Evolutionary conservation across 805 yeast species (phyloP).

Genomic region (Kazachstania bromeliacearum): DNA sequence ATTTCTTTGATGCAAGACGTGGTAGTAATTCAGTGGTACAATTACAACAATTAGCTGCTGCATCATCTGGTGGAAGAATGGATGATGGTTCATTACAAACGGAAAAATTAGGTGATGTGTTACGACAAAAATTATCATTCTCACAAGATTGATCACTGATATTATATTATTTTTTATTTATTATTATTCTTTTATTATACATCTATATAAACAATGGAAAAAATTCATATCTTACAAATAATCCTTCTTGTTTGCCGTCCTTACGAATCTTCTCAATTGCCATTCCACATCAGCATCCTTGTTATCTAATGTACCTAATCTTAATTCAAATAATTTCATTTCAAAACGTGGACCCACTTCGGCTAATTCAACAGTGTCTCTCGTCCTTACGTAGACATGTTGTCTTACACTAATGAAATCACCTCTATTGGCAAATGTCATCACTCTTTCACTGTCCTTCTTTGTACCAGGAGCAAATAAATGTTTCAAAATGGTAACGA

Average conservation of each 20-base stretch:
- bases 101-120: slow-evolving; percentile 19
- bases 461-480: slow-evolving; percentile 96
- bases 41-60: slow-evolving; percentile 1
- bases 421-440: slow-evolving; percentile 80
- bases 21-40: slow-evolving; percentile 1
- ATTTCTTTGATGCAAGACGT: slow-evolving; percentile 1
- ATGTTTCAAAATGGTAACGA: slow-evolving; percentile 72
- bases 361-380: slow-evolving; percentile 81
- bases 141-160: too few species aligned
- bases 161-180: too few species aligned
- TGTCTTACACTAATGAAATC: slow-evolving; percentile 93
- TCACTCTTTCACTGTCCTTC: slow-evolving; percentile 80
- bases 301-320: slow-evolving; percentile 85
- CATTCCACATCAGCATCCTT: slow-evolving; percentile 98
- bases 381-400: slow-evolving; percentile 84
- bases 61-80: background rate
- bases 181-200: background rate
- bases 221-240: slow-evolving; percentile 37
- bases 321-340: slow-evolving; percentile 83
- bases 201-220: background rate
- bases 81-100: slow-evolving; percentile 12
- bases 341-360: slow-evolving; percentile 99
- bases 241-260: slow-evolving; percentile 94
- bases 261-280: slow-evolving; percentile 84
- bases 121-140: slow-evolving; percentile 16